These are phyloP conservation scores for Neopestalotiopsis sp. DNA, from an alignment of 2,329 filamentous ascomycete genomes.

Conservation along the genomic window DNA sequence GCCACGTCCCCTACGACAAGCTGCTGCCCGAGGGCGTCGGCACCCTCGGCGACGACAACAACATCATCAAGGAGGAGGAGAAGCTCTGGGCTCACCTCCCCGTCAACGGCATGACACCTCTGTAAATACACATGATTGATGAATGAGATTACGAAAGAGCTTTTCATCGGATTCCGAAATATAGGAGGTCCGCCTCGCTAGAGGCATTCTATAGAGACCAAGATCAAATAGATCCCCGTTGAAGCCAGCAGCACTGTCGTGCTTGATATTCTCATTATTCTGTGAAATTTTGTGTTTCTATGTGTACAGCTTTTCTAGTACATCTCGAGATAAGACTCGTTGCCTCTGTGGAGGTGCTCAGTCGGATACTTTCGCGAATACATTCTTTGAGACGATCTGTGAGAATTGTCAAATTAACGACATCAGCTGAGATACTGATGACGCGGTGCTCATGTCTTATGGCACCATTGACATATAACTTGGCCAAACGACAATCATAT, in stretches of 20 bases:
- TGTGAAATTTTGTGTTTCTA: background rate
- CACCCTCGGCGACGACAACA: slow-evolving; percentile 25
- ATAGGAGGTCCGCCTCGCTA: background rate
- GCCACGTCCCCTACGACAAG: slow-evolving; percentile 14
- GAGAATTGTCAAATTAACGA: background rate
- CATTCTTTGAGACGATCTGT: background rate
- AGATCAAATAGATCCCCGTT: background rate
- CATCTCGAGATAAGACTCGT: background rate
- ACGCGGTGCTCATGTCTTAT: background rate
- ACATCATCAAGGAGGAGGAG: slow-evolving; percentile 24
- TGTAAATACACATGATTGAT: background rate
- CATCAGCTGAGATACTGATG: background rate
- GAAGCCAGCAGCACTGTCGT: background rate
- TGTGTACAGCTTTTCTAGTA: background rate
- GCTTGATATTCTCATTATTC: background rate
- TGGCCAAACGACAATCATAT: background rate
- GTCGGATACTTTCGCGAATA: background rate
- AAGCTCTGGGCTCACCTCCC: slow-evolving; percentile 23
- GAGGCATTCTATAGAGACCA: background rate
- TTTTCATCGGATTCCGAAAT: background rate
- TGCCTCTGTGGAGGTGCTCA: background rate
- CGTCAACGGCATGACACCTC: slow-evolving; percentile 20
- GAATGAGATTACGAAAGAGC: background rate
- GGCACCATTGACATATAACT: background rate
- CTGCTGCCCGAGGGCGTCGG: slow-evolving; percentile 12